Evolutionary conservation across 495 filamentous ascomycete genomes (phyloP), one percentile per base, ranked within the genome.

Genomic region (Echria macrotheca): DNA sequence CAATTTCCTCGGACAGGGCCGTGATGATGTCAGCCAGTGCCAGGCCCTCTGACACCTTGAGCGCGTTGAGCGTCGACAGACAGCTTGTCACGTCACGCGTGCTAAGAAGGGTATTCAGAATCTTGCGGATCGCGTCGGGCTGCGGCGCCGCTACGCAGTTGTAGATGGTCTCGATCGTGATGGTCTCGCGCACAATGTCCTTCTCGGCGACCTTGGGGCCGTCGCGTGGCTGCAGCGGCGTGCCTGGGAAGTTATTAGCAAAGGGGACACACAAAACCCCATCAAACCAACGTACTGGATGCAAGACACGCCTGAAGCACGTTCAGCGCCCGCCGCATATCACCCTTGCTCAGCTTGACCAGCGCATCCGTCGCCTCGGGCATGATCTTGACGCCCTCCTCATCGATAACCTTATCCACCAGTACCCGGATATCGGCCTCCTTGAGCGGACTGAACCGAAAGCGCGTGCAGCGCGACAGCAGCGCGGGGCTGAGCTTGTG

Each of bases 401-500:
- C 84, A 47, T 83, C 83, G 47, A 99, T 85, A 9, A 99, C 93
- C 59, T 85, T 81, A 65, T 97, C 90, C 6, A 97, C 88, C 25
- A 97, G 65, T 0, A 71, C 71, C 41, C 85, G 72, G 46, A 99
- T 95, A 61, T 96, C 93, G 4, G 58, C 65, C 50, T 94, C 86
- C 60, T 95, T 95, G 25, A 99, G 69, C 21, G 93, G 93, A 53
- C 86, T 91, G 69, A 99, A 99, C 17, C 93, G 77, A 70, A 99
- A 99, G 29, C 93, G 75, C 2, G 93, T 97, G 68, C 93, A 99
- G 53, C 93, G 75, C 24, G 90, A 96, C 14, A 99, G 77, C 6
- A 99, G 74, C 0, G 93, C 93, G 0, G 93, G 91, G 5, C 87
- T 91, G n/a, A 99, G 82, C 66, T 97, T 99, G 71, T 99, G 93